Evolutionary conservation across 345 rosid genomes (phyloP).

Genomic region (Capsella bursapastoris): DNA sequence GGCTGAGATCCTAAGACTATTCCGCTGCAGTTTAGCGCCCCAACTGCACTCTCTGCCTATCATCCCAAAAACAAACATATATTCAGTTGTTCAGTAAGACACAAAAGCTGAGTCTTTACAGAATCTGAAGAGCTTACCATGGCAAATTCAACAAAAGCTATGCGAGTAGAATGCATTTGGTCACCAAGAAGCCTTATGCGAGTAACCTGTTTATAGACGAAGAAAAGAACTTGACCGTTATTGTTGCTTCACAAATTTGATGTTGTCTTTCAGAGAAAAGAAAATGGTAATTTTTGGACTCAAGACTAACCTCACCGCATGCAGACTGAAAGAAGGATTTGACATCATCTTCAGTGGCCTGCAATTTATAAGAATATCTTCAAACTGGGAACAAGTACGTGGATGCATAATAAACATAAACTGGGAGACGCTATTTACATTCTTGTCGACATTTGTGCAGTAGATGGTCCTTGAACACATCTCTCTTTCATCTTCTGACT

Average conservation of each 20-base stretch:
- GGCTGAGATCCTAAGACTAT: constrained; percentile 77
- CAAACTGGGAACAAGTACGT: background rate
- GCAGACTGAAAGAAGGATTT: constrained; percentile 68
- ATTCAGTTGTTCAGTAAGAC: constrained; percentile 11
- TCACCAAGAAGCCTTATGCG: constrained; percentile 88
- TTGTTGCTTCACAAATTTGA: constrained; percentile 6
- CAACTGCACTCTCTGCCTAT: constrained; percentile 86
- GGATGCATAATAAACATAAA: background rate
- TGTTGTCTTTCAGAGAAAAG: background rate
- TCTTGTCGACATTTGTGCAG: constrained; percentile 89
- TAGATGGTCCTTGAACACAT: constrained; percentile 88
- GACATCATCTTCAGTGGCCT: constrained; percentile 78
- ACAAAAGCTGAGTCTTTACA: background rate
- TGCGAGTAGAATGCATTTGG: constrained; percentile 78
- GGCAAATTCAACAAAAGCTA: constrained; percentile 90
- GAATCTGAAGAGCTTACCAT: constrained; percentile 52
- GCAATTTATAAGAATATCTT: constrained; percentile 24
- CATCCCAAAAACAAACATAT: constrained; percentile 23
- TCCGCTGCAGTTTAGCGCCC: constrained; percentile 77
- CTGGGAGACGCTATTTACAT: constrained; percentile 46
- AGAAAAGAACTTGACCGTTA: constrained; percentile 11
- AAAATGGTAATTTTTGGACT: background rate
- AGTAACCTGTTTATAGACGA: constrained; percentile 57
- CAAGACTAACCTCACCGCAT: constrained; percentile 82
- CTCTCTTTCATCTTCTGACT: constrained; percentile 95